phyloP scores from a whole-genome alignment of 257 asterid genomes.

The Thymus quinquecostatus region DNA sequence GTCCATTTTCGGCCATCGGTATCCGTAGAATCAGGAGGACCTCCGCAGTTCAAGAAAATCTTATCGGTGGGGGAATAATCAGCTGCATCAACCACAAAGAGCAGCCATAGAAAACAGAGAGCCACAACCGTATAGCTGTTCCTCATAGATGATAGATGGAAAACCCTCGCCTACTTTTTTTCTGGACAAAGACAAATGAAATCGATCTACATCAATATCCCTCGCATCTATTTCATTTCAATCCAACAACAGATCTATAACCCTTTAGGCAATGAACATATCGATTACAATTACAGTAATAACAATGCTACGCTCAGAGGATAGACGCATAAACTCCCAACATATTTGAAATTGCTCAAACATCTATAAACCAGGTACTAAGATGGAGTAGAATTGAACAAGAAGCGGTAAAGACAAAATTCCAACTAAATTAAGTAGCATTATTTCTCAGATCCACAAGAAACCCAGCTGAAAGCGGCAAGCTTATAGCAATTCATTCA shows the following conservation, averaged over 20 bases:
- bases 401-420: background rate
- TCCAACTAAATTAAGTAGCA: background rate
- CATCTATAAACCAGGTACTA: conserved; percentile 20
- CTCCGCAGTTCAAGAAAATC: conserved; percentile 86
- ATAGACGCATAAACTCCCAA: conserved; percentile 3
- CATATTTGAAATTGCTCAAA: conserved; percentile 4
- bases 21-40: conserved; percentile 65
- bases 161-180: conserved; percentile 22
- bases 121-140: conserved; percentile 18
- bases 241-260: too few relatives aligned
- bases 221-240: too few relatives aligned
- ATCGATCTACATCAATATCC: conserved; percentile 25
- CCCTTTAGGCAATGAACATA: background rate
- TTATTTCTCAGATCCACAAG: conserved; percentile 35
- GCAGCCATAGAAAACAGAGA: conserved; percentile 29
- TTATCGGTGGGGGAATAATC: conserved; percentile 70
- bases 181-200: background rate
- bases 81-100: conserved; percentile 33
- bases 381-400: background rate
- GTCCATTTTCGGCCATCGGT: conserved; percentile 74
- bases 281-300: background rate
- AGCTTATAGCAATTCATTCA: background rate
- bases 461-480: conserved; percentile 12
- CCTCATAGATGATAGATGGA: conserved; percentile 32
- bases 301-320: background rate